Percentiles rank a stretch among this genome's conserved stretches.
Evolutionary conservation across 2,329 filamentous ascomycete species (phyloP).

Genomic region (Venturia carpophila): DNA sequence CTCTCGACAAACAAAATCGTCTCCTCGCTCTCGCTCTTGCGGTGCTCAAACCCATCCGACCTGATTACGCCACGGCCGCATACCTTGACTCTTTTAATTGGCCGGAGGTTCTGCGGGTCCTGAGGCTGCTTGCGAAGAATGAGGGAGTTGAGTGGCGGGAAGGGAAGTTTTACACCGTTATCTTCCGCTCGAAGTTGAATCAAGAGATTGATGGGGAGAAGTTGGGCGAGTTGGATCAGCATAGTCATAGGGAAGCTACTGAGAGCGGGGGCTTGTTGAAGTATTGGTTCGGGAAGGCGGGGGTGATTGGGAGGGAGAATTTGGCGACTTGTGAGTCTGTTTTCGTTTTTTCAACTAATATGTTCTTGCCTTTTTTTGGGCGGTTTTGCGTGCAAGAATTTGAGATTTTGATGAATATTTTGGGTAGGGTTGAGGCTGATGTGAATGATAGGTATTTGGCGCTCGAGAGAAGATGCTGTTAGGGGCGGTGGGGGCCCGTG

Average conservation of each 20-base stretch:
- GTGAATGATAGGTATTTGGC: slow-evolving; percentile 51
- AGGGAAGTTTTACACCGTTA: slow-evolving; percentile 71
- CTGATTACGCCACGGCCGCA: slow-evolving; percentile 67
- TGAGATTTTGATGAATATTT: background rate
- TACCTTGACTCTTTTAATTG: slow-evolving; percentile 77
- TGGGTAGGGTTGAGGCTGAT: slow-evolving; percentile 11
- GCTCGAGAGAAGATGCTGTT: slow-evolving; percentile 53
- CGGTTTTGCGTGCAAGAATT: background rate
- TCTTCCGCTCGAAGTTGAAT: slow-evolving; percentile 69
- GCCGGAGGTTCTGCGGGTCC: slow-evolving; percentile 50
- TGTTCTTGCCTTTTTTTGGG: too few species aligned
- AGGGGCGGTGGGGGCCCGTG: slow-evolving; percentile 50
- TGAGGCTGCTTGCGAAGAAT: slow-evolving; percentile 45
- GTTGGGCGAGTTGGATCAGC: slow-evolving; percentile 66
- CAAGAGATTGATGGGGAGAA: slow-evolving; percentile 58
- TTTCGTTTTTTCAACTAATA: slow-evolving; percentile 33
- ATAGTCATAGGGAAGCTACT: slow-evolving; percentile 72
- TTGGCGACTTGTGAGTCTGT: slow-evolving; percentile 57
- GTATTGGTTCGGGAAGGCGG: slow-evolving; percentile 81
- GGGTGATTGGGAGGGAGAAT: slow-evolving; percentile 60
- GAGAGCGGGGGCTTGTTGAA: slow-evolving; percentile 76
- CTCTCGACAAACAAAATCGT: slow-evolving; percentile 56
- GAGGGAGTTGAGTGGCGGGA: slow-evolving; percentile 50
- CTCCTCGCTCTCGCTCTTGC: slow-evolving; percentile 66
- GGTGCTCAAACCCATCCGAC: slow-evolving; percentile 51